phyloP scores from a whole-genome alignment of 2,329 filamentous ascomycete species.

The Eutypella sp. region DNA sequence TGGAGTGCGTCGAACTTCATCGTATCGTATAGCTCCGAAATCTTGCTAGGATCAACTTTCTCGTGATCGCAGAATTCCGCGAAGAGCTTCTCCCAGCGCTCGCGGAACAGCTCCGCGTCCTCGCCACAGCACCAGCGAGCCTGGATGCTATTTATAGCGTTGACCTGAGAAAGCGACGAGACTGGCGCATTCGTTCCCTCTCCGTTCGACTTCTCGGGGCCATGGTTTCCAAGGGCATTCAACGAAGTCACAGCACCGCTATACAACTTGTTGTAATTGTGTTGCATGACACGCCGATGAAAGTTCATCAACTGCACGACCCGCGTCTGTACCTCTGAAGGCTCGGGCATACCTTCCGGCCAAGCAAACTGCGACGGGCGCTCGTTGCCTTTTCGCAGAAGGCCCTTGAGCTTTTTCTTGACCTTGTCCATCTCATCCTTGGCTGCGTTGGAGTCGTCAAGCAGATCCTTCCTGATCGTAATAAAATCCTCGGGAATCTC shows the following conservation, averaged over 20 bases:
- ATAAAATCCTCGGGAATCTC: constrained; percentile 84
- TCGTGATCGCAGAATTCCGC: constrained; percentile 93
- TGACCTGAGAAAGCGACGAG: constrained; percentile 53
- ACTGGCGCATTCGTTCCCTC: constrained; percentile 39
- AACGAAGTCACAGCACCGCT: constrained; percentile 61
- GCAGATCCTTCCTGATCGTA: constrained; percentile 83
- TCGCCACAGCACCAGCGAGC: constrained; percentile 94
- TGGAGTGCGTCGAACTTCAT: constrained; percentile 99
- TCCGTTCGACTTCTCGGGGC: constrained; percentile 39
- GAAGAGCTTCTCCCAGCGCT: constrained; percentile 98
- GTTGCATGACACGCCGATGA: constrained; percentile 87
- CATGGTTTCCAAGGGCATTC: constrained; percentile 49
- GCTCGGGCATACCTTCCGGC: constrained; percentile 91
- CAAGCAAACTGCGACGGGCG: constrained; percentile 96
- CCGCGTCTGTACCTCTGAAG: constrained; percentile 83
- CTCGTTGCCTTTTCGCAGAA: constrained; percentile 87
- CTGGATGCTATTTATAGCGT: constrained; percentile 68
- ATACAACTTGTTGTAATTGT: constrained; percentile 82
- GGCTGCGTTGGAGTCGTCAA: constrained; percentile 96
- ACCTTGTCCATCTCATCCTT: constrained; percentile 99
- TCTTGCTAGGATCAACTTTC: constrained; percentile 97
- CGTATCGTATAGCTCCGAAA: constrained; percentile 96
- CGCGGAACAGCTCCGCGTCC: constrained; percentile 88
- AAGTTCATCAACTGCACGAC: constrained; percentile 98
- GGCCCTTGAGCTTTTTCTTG: constrained; percentile 96